These are phyloP conservation scores for Teratosphaeria destructans DNA, from an alignment of 2,329 filamentous ascomycete genomes.

Conservation along the genomic window DNA sequence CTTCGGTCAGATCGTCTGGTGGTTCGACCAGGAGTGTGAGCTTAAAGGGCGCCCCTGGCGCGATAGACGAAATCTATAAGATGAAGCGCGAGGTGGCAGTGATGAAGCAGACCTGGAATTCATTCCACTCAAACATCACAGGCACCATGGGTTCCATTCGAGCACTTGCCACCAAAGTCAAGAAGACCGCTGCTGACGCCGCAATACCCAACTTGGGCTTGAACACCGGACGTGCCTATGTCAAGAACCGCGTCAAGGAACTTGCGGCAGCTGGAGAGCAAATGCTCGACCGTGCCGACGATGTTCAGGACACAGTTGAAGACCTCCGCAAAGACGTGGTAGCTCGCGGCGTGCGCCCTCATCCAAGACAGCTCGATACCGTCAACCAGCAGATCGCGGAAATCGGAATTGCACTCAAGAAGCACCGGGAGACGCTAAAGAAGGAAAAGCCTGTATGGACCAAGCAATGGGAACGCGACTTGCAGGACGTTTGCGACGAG, in stretches of 20 bases:
- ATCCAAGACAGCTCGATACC: conserved; percentile 78
- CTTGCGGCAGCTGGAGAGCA: conserved; percentile 80
- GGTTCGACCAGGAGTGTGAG: conserved; percentile 4
- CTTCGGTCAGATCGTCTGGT: conserved; percentile 13
- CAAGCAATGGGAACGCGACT: conserved; percentile 97
- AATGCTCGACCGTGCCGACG: conserved; percentile 84
- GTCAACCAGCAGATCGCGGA: conserved; percentile 80
- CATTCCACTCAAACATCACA: conserved; percentile 79
- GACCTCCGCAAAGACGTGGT: conserved; percentile 97
- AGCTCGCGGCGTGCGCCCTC: conserved; percentile 76
- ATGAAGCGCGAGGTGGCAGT: conserved; percentile 83
- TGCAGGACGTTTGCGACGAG: conserved; percentile 92
- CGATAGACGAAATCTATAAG: conserved; percentile 68
- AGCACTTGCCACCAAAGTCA: conserved; percentile 71
- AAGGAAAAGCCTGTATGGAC: conserved; percentile 95
- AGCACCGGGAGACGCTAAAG: conserved; percentile 84
- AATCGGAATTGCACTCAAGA: conserved; percentile 78
- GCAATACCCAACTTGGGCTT: conserved; percentile 61
- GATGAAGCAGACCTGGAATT: conserved; percentile 83
- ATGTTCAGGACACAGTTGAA: conserved; percentile 93
- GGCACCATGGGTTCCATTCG: conserved; percentile 77
- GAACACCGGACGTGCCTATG: conserved; percentile 73
- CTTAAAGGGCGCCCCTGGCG: conserved; percentile 40
- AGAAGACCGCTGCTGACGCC: conserved; percentile 60
- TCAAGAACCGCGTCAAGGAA: conserved; percentile 76